Evolutionary conservation across 352 stramenopile genomes (phyloP).

Genomic region (Pythium graminicola): DNA sequence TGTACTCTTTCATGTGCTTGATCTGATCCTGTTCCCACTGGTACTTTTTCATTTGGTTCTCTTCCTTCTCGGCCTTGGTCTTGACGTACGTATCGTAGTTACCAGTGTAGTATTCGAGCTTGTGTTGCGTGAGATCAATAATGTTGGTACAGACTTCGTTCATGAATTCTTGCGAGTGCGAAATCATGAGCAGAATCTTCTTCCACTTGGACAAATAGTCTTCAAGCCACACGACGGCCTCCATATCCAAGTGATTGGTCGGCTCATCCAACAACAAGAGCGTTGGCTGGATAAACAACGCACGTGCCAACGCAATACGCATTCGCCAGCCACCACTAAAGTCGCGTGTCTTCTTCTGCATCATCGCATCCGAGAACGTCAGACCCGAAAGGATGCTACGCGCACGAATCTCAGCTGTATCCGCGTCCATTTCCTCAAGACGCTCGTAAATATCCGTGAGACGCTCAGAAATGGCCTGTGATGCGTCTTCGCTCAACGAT

Average conservation of each 20-base stretch:
- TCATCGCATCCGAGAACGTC: conserved; percentile 94
- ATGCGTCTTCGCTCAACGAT: conserved; percentile 82
- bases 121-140: conserved; percentile 92
- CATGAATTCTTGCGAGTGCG: conserved; percentile 98
- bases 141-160: conserved; percentile 99
- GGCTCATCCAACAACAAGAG: conserved; percentile 94
- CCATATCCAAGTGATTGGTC: conserved; percentile 96
- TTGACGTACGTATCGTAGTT: conserved; percentile 99
- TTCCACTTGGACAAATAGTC: conserved; percentile 96
- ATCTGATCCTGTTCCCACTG: conserved; percentile 97
- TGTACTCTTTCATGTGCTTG: conserved; percentile 99
- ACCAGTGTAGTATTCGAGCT: conserved; percentile 96
- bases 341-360: conserved; percentile 91
- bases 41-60: conserved; percentile 98
- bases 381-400: conserved; percentile 93
- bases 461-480: conserved; percentile 81
- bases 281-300: conserved; percentile 96
- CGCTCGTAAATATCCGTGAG: conserved; percentile 94
- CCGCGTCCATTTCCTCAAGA: conserved; percentile 93
- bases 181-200: conserved; percentile 97
- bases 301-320: conserved; percentile 93
- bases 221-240: conserved; percentile 98
- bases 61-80: conserved; percentile 94
- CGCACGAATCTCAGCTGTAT: conserved; percentile 91
- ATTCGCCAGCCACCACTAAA: conserved; percentile 96